These are phyloP conservation scores for Pelargonium myrrhifolium DNA, from an alignment of 441 rosid genomes.

Conservation along the genomic window DNA sequence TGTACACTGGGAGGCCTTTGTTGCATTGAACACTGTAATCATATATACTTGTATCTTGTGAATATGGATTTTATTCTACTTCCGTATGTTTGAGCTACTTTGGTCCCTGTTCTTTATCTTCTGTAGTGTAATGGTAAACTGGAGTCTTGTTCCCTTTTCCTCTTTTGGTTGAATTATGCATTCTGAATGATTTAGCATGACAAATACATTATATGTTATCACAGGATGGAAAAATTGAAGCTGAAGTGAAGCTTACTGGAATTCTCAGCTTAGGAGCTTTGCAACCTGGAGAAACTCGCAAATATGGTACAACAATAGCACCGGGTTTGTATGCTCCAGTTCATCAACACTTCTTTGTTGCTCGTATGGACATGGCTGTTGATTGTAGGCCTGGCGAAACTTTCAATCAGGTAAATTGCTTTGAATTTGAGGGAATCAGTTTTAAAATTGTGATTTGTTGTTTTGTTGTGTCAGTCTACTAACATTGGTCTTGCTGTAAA, in stretches of 20 bases:
- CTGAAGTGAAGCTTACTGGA: constrained; percentile 82
- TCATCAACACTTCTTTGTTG: constrained; percentile 84
- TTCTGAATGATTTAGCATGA: constrained; percentile 12
- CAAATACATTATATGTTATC: constrained; percentile 12
- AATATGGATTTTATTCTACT: no score
- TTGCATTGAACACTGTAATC: not conserved
- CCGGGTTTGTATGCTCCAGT: constrained; percentile 83
- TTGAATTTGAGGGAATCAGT: constrained; percentile 8
- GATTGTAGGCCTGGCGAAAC: constrained; percentile 83
- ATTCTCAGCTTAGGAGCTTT: constrained; percentile 82
- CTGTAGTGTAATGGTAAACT: no score
- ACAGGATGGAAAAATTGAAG: constrained; percentile 88
- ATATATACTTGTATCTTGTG: not conserved
- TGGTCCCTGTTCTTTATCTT: not conserved
- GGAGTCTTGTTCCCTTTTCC: no score
- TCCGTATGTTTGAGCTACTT: not conserved
- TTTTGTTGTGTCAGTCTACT: not conserved
- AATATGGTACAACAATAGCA: constrained; percentile 79
- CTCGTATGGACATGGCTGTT: constrained; percentile 86
- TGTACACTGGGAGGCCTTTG: not conserved
- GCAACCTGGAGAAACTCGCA: constrained; percentile 74
- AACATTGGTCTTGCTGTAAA: not conserved
- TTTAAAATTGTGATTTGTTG: not conserved
- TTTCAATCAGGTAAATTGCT: constrained; percentile 55
- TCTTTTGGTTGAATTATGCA: not conserved